Evolutionary conservation across 768 basidiomycete genomes (phyloP).

Genomic region (Psilocybe azurescens): DNA sequence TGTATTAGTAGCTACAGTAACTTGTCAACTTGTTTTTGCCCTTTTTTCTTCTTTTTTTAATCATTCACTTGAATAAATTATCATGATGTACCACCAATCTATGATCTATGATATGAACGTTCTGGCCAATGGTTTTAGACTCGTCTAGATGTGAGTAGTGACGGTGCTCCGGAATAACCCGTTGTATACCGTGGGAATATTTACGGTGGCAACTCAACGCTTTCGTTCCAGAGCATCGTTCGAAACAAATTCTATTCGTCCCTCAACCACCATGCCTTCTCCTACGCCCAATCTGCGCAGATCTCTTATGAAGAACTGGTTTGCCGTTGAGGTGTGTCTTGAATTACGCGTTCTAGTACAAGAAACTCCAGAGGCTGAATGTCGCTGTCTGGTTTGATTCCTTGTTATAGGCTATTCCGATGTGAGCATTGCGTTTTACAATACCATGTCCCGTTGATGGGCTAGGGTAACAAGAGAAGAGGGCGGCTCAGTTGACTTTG

Average conservation of each 20-base stretch:
- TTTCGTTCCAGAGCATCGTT: slow-evolving; percentile 4
- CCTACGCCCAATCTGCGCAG: slow-evolving; percentile 37
- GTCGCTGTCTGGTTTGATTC: background rate
- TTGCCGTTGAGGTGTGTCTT: slow-evolving; percentile 66
- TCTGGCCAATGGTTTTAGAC: slow-evolving; percentile 4
- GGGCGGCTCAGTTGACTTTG: background rate
- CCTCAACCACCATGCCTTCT: slow-evolving; percentile 23
- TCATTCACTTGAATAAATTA: slow-evolving; percentile 6
- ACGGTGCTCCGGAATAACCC: slow-evolving; percentile 38
- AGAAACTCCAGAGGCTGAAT: slow-evolving; percentile 12
- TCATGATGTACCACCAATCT: slow-evolving; percentile 2
- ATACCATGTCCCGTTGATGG: background rate
- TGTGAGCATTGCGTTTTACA: slow-evolving; percentile 39
- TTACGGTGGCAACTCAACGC: slow-evolving; percentile 9
- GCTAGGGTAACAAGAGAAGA: background rate
- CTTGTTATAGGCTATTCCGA: slow-evolving; percentile 50
- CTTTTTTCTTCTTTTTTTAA: slow-evolving; percentile 5
- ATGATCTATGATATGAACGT: slow-evolving; percentile 16
- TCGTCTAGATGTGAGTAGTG: slow-evolving; percentile 8
- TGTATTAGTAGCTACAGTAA: slow-evolving; percentile 23
- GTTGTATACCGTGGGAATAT: slow-evolving; percentile 35
- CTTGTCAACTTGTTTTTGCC: slow-evolving; percentile 12
- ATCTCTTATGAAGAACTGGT: slow-evolving; percentile 68
- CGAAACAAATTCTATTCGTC: slow-evolving; percentile 17
- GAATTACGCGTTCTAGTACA: slow-evolving; percentile 16